Evolutionary conservation across 768 basidiomycete genomes (phyloP).

Genomic region (Clathrus columnatus): DNA sequence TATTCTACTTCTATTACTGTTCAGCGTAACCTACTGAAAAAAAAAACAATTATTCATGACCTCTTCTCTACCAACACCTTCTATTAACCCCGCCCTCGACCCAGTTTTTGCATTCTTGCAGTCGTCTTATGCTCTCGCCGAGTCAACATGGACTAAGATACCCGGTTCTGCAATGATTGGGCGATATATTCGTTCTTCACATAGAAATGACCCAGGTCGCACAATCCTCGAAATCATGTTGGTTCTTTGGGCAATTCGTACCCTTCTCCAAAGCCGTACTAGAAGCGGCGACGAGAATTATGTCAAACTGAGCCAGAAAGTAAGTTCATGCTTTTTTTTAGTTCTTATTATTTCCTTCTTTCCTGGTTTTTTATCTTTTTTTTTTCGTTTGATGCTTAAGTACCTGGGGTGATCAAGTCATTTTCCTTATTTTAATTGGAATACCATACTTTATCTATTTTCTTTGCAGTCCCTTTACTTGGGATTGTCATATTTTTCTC

Average conservation of each 20-base stretch:
- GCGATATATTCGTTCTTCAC: slow-evolving; percentile 89
- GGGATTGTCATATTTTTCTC: too few relatives aligned
- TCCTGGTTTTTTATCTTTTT: too few relatives aligned
- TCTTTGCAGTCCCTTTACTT: too few relatives aligned
- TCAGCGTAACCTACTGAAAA: too few relatives aligned
- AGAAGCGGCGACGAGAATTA: slow-evolving; percentile 78
- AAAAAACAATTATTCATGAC: too few relatives aligned
- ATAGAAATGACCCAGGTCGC: slow-evolving; percentile 92
- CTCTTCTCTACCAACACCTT: background rate
- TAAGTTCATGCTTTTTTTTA: slow-evolving; percentile 22
- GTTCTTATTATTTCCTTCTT: background rate
- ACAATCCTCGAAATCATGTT: slow-evolving; percentile 86
- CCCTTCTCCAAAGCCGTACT: slow-evolving; percentile 83
- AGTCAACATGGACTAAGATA: slow-evolving; percentile 61
- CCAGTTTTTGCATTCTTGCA: slow-evolving; percentile 54
- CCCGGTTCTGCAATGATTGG: slow-evolving; percentile 78
- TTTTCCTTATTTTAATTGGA: too few relatives aligned
- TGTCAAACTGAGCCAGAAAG: slow-evolving; percentile 87
- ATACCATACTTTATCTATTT: too few relatives aligned
- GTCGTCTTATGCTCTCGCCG: slow-evolving; percentile 44
- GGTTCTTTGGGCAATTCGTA: slow-evolving; percentile 79
- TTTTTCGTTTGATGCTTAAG: too few relatives aligned
- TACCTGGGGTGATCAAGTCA: too few relatives aligned
- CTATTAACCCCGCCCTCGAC: slow-evolving; percentile 26
- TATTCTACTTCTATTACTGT: background rate